These are phyloP conservation scores for Termitomyces sp. DNA, from an alignment of 768 basidiomycete genomes.

Conservation along the genomic window DNA sequence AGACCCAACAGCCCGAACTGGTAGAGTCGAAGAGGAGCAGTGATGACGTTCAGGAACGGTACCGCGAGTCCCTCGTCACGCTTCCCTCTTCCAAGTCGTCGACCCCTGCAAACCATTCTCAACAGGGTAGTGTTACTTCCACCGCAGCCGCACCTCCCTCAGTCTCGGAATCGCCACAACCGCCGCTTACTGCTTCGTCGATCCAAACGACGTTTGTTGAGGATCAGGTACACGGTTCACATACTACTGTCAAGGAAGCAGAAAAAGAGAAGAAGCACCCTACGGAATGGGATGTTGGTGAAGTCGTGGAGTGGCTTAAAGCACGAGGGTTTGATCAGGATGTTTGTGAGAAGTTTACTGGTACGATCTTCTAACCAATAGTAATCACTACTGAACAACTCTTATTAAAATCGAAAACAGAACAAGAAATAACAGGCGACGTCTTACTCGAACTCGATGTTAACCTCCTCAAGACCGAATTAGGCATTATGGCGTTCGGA, in stretches of 20 bases:
- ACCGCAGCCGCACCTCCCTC: constrained; percentile 6
- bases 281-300: constrained; percentile 79
- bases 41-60: constrained; percentile 11
- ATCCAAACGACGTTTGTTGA: neutral
- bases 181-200: constrained; percentile 10
- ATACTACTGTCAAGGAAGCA: neutral
- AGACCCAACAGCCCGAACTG: neutral
- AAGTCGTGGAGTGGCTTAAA: constrained; percentile 87
- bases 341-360: constrained; percentile 81
- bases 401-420: constrained; percentile 32
- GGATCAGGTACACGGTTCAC: neutral
- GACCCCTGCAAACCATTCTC: constrained; percentile 24
- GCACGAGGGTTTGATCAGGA: constrained; percentile 79
- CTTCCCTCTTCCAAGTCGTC: constrained; percentile 18
- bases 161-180: constrained; percentile 4
- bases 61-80: constrained; percentile 23
- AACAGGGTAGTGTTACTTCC: constrained; percentile 33
- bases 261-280: constrained; percentile 40
- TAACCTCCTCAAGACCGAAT: constrained; percentile 85
- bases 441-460: constrained; percentile 92
- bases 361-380: constrained; percentile 34
- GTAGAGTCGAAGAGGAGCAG: neutral
- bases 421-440: constrained; percentile 98
- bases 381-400: neutral
- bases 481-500: constrained; percentile 91